These are phyloP conservation scores for Ceratobasidium sp. DNA, from an alignment of 1,284 basidiomycete species.

Conservation along the genomic window DNA sequence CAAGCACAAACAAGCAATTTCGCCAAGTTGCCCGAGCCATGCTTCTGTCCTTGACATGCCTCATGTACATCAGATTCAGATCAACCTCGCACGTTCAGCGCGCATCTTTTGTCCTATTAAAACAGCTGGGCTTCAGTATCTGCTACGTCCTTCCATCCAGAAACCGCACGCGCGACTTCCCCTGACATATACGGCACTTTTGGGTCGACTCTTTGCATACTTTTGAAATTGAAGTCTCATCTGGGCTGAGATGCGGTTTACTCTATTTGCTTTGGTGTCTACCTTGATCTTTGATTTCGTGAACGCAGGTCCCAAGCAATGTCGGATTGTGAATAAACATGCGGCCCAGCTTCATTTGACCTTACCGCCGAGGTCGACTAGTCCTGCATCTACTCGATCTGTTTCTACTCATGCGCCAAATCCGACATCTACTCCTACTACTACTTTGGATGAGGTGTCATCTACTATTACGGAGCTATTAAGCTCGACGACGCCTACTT, in stretches of 20 bases:
- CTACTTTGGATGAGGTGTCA: too few relatives aligned
- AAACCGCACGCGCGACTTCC: not conserved
- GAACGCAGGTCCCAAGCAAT: constrained; percentile 15
- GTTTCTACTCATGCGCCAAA: not conserved
- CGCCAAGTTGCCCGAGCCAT: constrained; percentile 21
- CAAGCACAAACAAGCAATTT: not conserved
- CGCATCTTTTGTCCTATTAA: not conserved
- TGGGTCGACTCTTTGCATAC: not conserved
- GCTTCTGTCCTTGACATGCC: not conserved
- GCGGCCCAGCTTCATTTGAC: not conserved
- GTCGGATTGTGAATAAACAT: constrained; percentile 16
- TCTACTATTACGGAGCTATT: not conserved
- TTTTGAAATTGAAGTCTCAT: too few relatives aligned
- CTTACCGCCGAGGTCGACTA: not conserved
- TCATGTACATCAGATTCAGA: not conserved
- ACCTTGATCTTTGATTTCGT: not conserved
- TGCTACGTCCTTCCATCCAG: not conserved
- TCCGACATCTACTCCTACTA: not conserved
- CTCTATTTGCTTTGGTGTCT: not conserved
- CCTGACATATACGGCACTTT: not conserved
- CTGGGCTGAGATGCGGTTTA: constrained; percentile 18
- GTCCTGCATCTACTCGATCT: not conserved
- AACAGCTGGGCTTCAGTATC: not conserved
- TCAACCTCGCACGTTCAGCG: not conserved
- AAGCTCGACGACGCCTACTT: not conserved